Base-by-base conservation (phyloP, 495 filamentous ascomycete species). In the Penicillium dipodomyicola region DNA sequence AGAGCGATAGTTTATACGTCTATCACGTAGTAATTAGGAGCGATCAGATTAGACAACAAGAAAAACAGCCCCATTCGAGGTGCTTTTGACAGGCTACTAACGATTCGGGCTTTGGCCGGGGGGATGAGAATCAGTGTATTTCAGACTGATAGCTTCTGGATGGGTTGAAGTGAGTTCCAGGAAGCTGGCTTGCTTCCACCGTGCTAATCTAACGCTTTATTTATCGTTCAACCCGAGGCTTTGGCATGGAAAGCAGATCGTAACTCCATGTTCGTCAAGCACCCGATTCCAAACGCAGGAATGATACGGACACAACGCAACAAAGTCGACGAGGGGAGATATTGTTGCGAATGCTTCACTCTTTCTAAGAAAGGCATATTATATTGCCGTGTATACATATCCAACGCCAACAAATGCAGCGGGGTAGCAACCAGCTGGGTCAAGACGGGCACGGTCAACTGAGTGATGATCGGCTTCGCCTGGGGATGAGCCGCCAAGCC, bases 211-310 rank as follows among this genome's bases (percentile, higher is more conserved):
- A 23, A 23, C 22, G 22, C 22, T 23, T 23, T 23, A 23, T 23
- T 25, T 5, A 5, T 25, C 23, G 6, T 25, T 25, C 20, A 25
- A 30, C 19, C 12, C n/a, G 45, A 48, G 27, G 20, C 9, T 48
- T 32, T 48, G 9, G 45, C 27, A 55, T 71, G 65, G 53, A 70
- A 70, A 29, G 61, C 35, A 10, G 49, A 46, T 27, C 68, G 58
- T 32, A 73, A 55, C 46, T 68, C 70, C 47, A 65, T 59, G 39
- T 73, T 73, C 12, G 62, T 54, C 25, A 71, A 33, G 53, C 61
- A 68, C 3, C 72, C 71, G 53, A 73, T 46, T 30, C 69, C 69
- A 63, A 75, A 75, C 1, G 72, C 71, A 19, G 72, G 72, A 45
- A 75, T 58, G 53, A 73, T 69, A 19, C 71, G 64, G 43, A 66